Percentiles rank a stretch among this genome's conserved stretches.
phyloP scores from a whole-genome alignment of 73 alveolate species.

The Breviolum minutum region DNA sequence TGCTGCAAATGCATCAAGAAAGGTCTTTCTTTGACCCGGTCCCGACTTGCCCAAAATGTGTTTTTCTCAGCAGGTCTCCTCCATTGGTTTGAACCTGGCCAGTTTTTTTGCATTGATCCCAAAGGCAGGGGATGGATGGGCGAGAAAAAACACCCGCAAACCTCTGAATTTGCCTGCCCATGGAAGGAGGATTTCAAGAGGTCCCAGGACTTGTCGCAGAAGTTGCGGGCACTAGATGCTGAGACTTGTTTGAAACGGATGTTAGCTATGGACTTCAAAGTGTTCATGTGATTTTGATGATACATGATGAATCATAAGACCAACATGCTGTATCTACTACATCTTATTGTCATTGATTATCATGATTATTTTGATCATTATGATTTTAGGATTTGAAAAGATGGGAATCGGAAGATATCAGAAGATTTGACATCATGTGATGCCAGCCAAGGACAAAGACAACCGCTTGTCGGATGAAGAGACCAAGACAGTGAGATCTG shows the following conservation, averaged over 20 bases:
- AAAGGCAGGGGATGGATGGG: neutral
- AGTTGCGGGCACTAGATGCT: constrained; percentile 35
- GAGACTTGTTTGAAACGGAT: neutral
- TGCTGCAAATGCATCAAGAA: neutral
- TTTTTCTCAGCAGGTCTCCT: neutral
- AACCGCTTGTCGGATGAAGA: constrained; percentile 46
- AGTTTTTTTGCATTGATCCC: constrained; percentile 82
- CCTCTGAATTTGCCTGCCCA: neutral
- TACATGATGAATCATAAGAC: neutral
- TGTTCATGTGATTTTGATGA: neutral
- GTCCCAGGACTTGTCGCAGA: constrained; percentile 43
- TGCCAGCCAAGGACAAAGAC: constrained; percentile 43
- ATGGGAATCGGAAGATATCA: neutral
- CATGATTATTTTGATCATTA: neutral
- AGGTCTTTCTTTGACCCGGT: too few species aligned
- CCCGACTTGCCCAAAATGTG: neutral
- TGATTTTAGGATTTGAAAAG: neutral
- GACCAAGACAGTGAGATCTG: constrained; percentile 52
- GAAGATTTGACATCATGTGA: neutral
- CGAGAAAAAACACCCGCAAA: neutral
- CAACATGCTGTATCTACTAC: too few species aligned
- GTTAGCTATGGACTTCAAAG: neutral
- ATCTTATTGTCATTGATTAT: neutral
- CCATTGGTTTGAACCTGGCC: constrained; percentile 68
- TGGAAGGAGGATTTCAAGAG: constrained; percentile 68